These are phyloP conservation scores for Pythium periplocum DNA, from an alignment of 352 stramenopile genomes.

Conservation along the genomic window DNA sequence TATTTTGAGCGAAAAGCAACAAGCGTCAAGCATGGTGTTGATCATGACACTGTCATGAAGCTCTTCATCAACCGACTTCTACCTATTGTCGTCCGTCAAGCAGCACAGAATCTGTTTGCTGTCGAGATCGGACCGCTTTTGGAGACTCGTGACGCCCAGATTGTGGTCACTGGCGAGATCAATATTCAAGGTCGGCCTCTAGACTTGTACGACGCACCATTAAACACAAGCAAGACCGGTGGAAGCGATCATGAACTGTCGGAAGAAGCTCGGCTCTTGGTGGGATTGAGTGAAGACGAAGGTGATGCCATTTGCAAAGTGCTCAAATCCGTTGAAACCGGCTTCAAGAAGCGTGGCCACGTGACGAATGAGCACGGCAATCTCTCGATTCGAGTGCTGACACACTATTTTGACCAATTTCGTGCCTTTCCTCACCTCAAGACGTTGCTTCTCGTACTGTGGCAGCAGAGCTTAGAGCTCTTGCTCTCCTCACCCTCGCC, in stretches of 20 bases:
- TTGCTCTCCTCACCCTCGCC: constrained; percentile 3
- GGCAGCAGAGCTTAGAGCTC: constrained; percentile 49
- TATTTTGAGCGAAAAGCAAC: constrained; percentile 68
- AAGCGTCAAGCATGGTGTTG: constrained; percentile 47
- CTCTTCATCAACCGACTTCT: constrained; percentile 75
- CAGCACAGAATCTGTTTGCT: constrained; percentile 54
- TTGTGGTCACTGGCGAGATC: constrained; percentile 55
- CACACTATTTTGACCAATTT: constrained; percentile 64
- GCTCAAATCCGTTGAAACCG: constrained; percentile 49
- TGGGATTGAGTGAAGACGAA: constrained; percentile 45
- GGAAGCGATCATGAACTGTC: constrained; percentile 17
- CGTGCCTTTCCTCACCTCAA: constrained; percentile 39
- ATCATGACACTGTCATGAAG: constrained; percentile 78
- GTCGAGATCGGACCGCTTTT: constrained; percentile 57
- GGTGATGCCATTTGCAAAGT: constrained; percentile 36
- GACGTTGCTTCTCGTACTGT: constrained; percentile 39
- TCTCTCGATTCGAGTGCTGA: constrained; percentile 58
- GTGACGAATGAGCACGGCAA: constrained; percentile 35
- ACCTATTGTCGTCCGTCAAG: constrained; percentile 50
- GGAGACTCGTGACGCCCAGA: constrained; percentile 43
- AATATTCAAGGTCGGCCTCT: constrained; percentile 54
- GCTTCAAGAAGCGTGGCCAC: constrained; percentile 46
- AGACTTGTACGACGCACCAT: constrained; percentile 45
- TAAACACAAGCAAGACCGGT: constrained; percentile 23
- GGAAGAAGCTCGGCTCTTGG: constrained; percentile 39